Base-by-base conservation (phyloP, 179 eudicot species). In the Silene noctiflora region DNA sequence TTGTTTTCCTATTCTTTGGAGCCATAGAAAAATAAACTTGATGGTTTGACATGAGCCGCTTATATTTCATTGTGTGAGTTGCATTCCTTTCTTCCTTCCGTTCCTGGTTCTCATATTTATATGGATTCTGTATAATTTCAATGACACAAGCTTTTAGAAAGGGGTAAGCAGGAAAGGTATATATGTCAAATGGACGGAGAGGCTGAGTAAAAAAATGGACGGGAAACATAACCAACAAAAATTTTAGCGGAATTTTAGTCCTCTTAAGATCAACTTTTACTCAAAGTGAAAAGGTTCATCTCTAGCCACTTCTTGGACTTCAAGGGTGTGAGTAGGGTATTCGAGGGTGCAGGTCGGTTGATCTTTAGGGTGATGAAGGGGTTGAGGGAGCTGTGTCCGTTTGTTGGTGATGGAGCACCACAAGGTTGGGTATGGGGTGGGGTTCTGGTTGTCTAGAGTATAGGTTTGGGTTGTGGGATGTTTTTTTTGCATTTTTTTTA, bases 1-100 rank as follows among this genome's bases (percentile, higher is more conserved):
- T 53, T 74, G 42, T 21, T 19, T 63, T 74, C 58, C 20, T 48
- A 2, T 81, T 22, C 22, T 74, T 62, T 51, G 68, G 61, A 55
- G 2, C 21, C 67, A 24, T 42, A 67, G 63, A 70, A 59, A 66
- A 27, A 16, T 44, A 67, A 58, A 27, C 21, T 68, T 48, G n/a
- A 63, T 60, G 6, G 8, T 39, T 10, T 48, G 20, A 70, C 19
- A 21, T 24, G 39, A 70, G 11, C 24, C 44, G 4, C 29, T 17
- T n/a, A 44, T 76, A 29, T 60, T 46, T 20, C 21, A 25, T 44
- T 59, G 8, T 64, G 6, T 61, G 62, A 46, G 71, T 35, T 70
- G 39, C 53, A 24, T 48, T 0, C 20, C 0, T 12, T 19, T 56
- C 19, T 5, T 59, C 27, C 67, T 20, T 46, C n/a, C 62, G 17